Percentiles rank a stretch among this genome's conserved stretches.
These are phyloP conservation scores for Mentha longifolia DNA, from an alignment of 257 asterid genomes.

Conservation along the genomic window DNA sequence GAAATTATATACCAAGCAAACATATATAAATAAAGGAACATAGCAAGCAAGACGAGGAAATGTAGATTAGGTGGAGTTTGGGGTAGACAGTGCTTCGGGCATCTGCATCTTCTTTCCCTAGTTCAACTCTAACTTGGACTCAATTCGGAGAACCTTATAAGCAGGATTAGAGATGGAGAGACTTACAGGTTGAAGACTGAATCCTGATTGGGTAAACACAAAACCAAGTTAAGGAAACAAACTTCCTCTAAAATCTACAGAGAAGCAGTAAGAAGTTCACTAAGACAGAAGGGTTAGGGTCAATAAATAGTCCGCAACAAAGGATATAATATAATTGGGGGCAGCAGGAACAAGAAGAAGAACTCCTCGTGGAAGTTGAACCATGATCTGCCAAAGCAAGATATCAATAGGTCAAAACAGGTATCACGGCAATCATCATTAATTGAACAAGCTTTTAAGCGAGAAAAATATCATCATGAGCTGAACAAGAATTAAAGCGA, in stretches of 20 bases:
- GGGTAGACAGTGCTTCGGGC: slow-evolving; percentile 6
- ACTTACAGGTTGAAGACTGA: slow-evolving; percentile 96
- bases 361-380: slow-evolving; percentile 99
- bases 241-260: slow-evolving; percentile 28
- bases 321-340: slow-evolving; percentile 99
- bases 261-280: slow-evolving; percentile 18
- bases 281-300: slow-evolving; percentile 23
- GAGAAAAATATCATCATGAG: slow-evolving; percentile 7
- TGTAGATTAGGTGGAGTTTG: slow-evolving; percentile 1
- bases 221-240: slow-evolving; percentile 61
- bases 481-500: slow-evolving; percentile 5
- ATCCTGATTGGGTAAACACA: slow-evolving; percentile 89
- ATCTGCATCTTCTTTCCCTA: slow-evolving; percentile 19
- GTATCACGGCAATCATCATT: slow-evolving; percentile 6
- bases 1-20: slow-evolving; percentile 4
- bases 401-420: slow-evolving; percentile 14
- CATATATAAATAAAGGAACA: not conserved
- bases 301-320: not conserved
- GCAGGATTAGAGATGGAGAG: slow-evolving; percentile 23
- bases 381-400: slow-evolving; percentile 77
- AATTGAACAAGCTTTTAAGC: slow-evolving; percentile 9
- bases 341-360: slow-evolving; percentile 93
- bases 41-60: slow-evolving; percentile 17
- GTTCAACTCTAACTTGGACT: slow-evolving; percentile 10
- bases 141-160: not conserved